Percentiles rank a stretch among this genome's conserved stretches.
Conservation (phyloP, 1,284 basidiomycete species). For the Malassezia pachydermatis region DNA sequence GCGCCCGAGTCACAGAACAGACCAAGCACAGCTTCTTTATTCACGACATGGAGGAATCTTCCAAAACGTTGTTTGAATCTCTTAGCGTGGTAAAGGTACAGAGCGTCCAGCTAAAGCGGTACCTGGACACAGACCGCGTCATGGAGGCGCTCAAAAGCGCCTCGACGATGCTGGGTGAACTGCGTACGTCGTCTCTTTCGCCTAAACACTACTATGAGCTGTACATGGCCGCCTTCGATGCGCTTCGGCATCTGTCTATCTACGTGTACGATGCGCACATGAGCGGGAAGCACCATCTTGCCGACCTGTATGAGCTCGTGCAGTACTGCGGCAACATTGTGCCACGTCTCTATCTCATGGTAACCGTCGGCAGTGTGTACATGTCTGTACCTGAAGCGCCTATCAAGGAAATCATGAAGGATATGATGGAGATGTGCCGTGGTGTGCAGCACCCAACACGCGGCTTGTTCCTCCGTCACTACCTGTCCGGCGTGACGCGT, state of each 20-base stretch:
- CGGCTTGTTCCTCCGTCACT: conserved; percentile 47
- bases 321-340: conserved; percentile 48
- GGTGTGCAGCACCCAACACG: conserved; percentile 47
- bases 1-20: not conserved
- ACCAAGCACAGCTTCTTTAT: not conserved
- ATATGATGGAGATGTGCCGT: conserved; percentile 47
- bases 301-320: conserved; percentile 47
- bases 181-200: conserved; percentile 38
- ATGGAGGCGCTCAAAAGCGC: conserved; percentile 48
- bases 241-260: conserved; percentile 43
- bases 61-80: conserved; percentile 41
- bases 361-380: conserved; percentile 47
- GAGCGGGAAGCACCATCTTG: conserved; percentile 42
- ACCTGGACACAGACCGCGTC: conserved; percentile 39
- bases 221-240: conserved; percentile 47
- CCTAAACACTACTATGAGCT: conserved; percentile 48
- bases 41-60: conserved; percentile 40
- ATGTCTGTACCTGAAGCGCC: conserved; percentile 48
- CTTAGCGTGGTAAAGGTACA: conserved; percentile 46
- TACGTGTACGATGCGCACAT: conserved; percentile 46
- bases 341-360: conserved; percentile 47
- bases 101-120: conserved; percentile 44
- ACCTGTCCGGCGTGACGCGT: conserved; percentile 44
- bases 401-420: conserved; percentile 48
- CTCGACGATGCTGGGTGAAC: conserved; percentile 44